Evolutionary conservation across 1,284 basidiomycete genomes (phyloP), one percentile per base, ranked within the genome.

Genomic region (Papiliotrema flavescens): DNA sequence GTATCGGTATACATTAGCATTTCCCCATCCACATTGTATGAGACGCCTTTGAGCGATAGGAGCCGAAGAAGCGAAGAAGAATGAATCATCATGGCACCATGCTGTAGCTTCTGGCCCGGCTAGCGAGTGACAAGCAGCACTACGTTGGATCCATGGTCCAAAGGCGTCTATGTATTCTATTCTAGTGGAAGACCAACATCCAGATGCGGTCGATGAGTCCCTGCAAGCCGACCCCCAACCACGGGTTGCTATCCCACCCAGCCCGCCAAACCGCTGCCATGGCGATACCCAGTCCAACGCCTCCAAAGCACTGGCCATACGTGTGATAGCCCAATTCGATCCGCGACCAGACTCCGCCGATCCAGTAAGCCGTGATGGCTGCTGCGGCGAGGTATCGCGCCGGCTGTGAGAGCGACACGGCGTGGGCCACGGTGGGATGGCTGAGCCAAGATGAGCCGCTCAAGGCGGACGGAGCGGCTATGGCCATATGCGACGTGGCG

Each of bases 311-410:
- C 64, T 93, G 90, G 0, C 79, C 74, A 78, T 80, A 81, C 1
- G 88, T 90, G 75, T 94, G 90, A 69, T 92, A 86, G 0, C 89
- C 88, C 20, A 93, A 79, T 83, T 84, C 85, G 40, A 90, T 81
- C 44, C 90, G 79, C 20, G 87, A 90, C 62, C 83, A 75, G 2
- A 85, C 20, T 82, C 82, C 81, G 80, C 86, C 3, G 0, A 47
- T 51, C 57, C 64, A 61, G 49, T 62, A 66, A 1, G 36, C 51
- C 17, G 52, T 24, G n/a, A 59, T 37, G 2, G 17, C 54, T 7
- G 15, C 36, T 9, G 22, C 51, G 19, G 56, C 34, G 14, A 28
- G 1, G 20, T 32, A 32, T 11, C 28, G 28, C 28, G 28, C 28
- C 28, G 28, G 28, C 28, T 32, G 28, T 5, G 28, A 32, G 28